Base-by-base conservation (phyloP, 331 rosid genomes). In the Phaseolus coccineus region DNA sequence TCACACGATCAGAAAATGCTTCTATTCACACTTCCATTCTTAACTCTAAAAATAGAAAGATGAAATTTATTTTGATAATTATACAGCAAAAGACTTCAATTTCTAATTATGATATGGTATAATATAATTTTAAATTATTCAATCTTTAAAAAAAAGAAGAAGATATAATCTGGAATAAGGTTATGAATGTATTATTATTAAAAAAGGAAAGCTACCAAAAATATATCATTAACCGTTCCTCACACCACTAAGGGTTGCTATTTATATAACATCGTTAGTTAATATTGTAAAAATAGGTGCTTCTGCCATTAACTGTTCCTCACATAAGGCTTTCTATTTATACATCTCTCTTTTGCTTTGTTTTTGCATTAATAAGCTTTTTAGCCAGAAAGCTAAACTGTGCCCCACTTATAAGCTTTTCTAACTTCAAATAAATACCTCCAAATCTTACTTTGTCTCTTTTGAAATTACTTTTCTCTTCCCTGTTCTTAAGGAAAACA, bases 381-480 rank as follows among this genome's bases (percentile, higher is more conserved):
- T 61, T 1, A 30, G 42, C 11, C 42, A 61, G 14, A 28, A 59
- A 13, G 3, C 0, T 8, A 8, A 55, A 0, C 1, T 9, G 3
- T 25, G 4, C 63, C 37, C 64, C 64, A 25, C 35, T 4, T 58
- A 27, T 10, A 61, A 61, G 42, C 11, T 2, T 61, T 30, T 61
- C 67, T 12, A 5, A 28, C 22, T 61, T 4, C 15, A 61, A 61
- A 61, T 30, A 61, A 61, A 61, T 61, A 0, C 16, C 22, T 61
- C 42, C 67, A 30, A 24, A 61, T 28, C 67, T 61, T 24, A 61
- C 68, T 62, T 22, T 31, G 11, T 62, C 68, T 62, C 44, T 62
- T 12, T 62, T 6, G 44, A 2, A 31, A 31, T 61, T 14, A 28
- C 44, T 30, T 61, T 61, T 14, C 44, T 61, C 42, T 30, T 30